Conservation (phyloP, 495 filamentous ascomycete genomes). For the Aspergillus homomorphus region DNA sequence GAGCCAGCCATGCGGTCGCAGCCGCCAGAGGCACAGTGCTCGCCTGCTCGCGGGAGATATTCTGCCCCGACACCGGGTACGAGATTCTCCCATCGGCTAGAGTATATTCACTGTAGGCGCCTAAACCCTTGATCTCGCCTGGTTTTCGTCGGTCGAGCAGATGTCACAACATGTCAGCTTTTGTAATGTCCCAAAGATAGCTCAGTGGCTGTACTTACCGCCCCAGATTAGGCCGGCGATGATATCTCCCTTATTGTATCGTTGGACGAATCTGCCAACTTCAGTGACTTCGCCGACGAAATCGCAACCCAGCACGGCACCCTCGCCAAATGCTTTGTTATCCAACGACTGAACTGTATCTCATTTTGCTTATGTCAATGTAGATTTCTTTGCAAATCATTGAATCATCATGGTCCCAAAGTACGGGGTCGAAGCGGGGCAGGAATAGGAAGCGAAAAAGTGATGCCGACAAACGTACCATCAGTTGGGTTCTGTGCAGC, state of each 20-base stretch:
- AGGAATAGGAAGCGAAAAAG: background rate
- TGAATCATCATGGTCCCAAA: background rate
- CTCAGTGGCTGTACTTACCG: too few relatives aligned
- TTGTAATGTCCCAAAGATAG: background rate
- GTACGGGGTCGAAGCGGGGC: background rate
- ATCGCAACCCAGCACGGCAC: constrained; percentile 48
- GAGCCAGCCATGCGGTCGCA: constrained; percentile 28
- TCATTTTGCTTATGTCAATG: too few relatives aligned
- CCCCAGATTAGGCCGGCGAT: constrained; percentile 28
- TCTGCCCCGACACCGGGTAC: constrained; percentile 19
- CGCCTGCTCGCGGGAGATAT: constrained; percentile 20
- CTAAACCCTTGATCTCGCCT: constrained; percentile 23
- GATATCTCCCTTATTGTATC: constrained; percentile 41
- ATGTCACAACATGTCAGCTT: background rate
- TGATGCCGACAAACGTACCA: constrained; percentile 16
- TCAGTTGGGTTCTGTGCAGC: constrained; percentile 34
- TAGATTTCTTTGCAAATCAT: too few relatives aligned
- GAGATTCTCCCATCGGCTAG: constrained; percentile 27
- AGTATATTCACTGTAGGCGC: constrained; percentile 22
- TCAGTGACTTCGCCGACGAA: constrained; percentile 49
- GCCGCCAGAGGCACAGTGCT: constrained; percentile 29
- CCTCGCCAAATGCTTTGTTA: constrained; percentile 27
- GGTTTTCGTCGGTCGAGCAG: too few relatives aligned
- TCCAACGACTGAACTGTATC: constrained; percentile 28
- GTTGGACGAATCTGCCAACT: constrained; percentile 43